Evolutionary conservation across 1,284 basidiomycete genomes (phyloP).

Genomic region (Rhodotorula glutinis): DNA sequence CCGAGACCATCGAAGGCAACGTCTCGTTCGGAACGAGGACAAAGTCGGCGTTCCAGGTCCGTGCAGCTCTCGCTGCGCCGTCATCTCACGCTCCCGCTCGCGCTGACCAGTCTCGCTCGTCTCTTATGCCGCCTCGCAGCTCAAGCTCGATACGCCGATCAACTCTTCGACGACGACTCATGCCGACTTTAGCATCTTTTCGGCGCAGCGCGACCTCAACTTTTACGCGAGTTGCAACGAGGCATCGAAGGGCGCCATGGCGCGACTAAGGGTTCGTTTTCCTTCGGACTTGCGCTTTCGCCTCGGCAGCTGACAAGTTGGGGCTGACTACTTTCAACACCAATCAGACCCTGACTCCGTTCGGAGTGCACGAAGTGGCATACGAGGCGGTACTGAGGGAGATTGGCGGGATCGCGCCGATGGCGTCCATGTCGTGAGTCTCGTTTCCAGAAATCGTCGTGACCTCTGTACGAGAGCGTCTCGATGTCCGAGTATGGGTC

Average conservation of each 20-base stretch:
- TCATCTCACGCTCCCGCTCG: too few relatives aligned
- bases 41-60: slow-evolving; percentile 71
- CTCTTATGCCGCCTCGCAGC: slow-evolving; percentile 11
- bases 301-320: too few relatives aligned
- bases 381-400: slow-evolving; percentile 78
- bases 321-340: too few relatives aligned
- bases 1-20: slow-evolving; percentile 80
- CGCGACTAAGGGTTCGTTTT: slow-evolving; percentile 60
- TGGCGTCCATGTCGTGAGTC: slow-evolving; percentile 72
- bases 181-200: slow-evolving; percentile 62
- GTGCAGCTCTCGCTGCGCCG: slow-evolving; percentile 56
- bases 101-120: too few relatives aligned
- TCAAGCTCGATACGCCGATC: slow-evolving; percentile 44
- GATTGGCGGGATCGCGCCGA: slow-evolving; percentile 65
- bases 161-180: slow-evolving; percentile 57
- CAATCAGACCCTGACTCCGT: slow-evolving; percentile 46
- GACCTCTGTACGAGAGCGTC: slow-evolving; percentile 19
- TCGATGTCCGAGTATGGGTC: not conserved
- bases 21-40: slow-evolving; percentile 85
- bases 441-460: not conserved
- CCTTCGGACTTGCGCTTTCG: not conserved
- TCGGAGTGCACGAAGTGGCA: slow-evolving; percentile 68
- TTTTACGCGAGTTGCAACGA: slow-evolving; percentile 68
- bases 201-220: slow-evolving; percentile 65
- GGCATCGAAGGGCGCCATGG: slow-evolving; percentile 62